phyloP scores from a whole-genome alignment of 352 stramenopile genomes.

The Globisporangium mamillatum region DNA sequence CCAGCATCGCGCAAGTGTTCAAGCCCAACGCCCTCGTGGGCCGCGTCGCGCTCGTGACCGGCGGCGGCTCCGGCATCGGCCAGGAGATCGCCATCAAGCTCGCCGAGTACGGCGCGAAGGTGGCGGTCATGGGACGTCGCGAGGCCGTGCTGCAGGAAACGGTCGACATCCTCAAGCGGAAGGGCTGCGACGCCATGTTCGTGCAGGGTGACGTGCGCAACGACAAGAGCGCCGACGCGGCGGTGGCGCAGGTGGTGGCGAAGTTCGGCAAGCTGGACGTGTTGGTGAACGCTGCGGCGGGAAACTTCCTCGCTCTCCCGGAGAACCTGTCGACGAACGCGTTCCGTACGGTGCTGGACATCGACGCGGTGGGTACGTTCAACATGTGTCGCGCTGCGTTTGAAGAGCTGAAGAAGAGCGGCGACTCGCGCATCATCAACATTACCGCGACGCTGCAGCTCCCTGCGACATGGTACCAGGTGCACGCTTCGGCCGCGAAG shows the following conservation, averaged over 20 bases:
- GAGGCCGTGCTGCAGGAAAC: slow-evolving; percentile 88
- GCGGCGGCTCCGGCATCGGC: slow-evolving; percentile 93
- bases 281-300: slow-evolving; percentile 92
- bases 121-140: slow-evolving; percentile 93
- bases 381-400: slow-evolving; percentile 94
- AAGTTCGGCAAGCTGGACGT: slow-evolving; percentile 90
- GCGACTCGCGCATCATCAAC: slow-evolving; percentile 91
- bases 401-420: slow-evolving; percentile 60
- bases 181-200: slow-evolving; percentile 49
- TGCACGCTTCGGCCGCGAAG: slow-evolving; percentile 94
- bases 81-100: slow-evolving; percentile 93
- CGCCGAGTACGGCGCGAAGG: slow-evolving; percentile 88
- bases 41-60: slow-evolving; percentile 90
- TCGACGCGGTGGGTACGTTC: slow-evolving; percentile 95
- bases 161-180: slow-evolving; percentile 41
- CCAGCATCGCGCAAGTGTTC: slow-evolving; percentile 53
- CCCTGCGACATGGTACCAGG: slow-evolving; percentile 92
- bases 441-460: slow-evolving; percentile 94
- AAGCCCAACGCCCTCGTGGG: slow-evolving; percentile 44
- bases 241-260: slow-evolving; percentile 71
- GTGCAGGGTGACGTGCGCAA: slow-evolving; percentile 87
- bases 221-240: slow-evolving; percentile 66
- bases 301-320: slow-evolving; percentile 91
- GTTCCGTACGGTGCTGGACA: slow-evolving; percentile 96
- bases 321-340: slow-evolving; percentile 90